Conservation (phyloP, 164 flowering plant species). For the Sextonia rubra region DNA sequence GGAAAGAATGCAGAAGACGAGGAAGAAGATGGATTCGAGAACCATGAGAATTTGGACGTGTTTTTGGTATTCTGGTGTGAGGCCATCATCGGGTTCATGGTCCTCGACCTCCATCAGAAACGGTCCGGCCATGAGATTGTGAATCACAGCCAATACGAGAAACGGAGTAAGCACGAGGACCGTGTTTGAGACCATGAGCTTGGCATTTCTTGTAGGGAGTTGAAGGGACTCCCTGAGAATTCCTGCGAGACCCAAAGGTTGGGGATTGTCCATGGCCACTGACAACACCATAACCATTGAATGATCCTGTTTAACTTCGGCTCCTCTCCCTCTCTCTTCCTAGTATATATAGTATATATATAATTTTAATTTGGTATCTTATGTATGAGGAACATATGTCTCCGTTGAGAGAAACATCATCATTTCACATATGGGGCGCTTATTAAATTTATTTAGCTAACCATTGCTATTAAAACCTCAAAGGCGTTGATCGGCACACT, state of each 20-base stretch:
- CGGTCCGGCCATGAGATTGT: not conserved
- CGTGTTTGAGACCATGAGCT: constrained; percentile 22
- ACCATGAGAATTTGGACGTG: constrained; percentile 2
- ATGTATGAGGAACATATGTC: too few species aligned
- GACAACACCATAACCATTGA: not conserved
- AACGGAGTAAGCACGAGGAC: constrained; percentile 8
- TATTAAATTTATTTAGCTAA: too few species aligned
- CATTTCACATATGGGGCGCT: too few species aligned
- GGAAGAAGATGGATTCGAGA: constrained; percentile 2
- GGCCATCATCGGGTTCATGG: not conserved
- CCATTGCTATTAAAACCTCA: too few species aligned
- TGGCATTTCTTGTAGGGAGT: constrained; percentile 21
- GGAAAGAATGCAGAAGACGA: not conserved
- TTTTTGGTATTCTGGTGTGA: not conserved
- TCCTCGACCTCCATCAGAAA: constrained; percentile 3
- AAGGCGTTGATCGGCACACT: too few species aligned
- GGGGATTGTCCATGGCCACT: too few species aligned
- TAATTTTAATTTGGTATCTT: too few species aligned
- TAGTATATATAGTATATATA: too few species aligned
- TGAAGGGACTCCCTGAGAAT: constrained; percentile 19
- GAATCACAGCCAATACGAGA: constrained; percentile 8
- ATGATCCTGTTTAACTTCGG: not conserved
- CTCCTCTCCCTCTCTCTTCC: too few species aligned
- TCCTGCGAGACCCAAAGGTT: not conserved
- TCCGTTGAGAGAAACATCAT: too few species aligned